Base-by-base conservation (phyloP, 768 basidiomycete genomes). In the Boletus barrowsii region DNA sequence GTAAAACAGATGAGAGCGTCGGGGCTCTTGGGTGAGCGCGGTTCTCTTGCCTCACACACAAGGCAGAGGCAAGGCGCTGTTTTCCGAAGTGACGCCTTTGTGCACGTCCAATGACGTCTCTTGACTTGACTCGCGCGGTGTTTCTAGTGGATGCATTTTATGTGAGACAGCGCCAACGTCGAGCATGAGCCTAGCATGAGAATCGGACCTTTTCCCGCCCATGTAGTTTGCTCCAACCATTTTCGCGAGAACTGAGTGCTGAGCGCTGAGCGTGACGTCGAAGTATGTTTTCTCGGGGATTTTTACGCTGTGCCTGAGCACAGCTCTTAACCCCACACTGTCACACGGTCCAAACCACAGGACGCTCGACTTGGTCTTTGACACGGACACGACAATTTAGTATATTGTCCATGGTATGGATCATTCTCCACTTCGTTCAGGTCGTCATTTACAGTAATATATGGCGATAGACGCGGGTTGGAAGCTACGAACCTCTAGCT, bases 201-300 rank as follows among this genome's bases (percentile, higher is more conserved):
- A 52, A 49, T 18, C 68, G 35, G 45, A 84, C 86, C 83, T 76
- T 72, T 81, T 85, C 13, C 87, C 87, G 22, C 87, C 87, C 85
- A 86, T 88, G 57, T 88, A 88, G 61, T 88, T 88, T 30, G 85
- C 87, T 7, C 87, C 86, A 20, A 72, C 71, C 85, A 87, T 86
- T 45, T 24, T 51, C 20, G 42, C 22, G n/a, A 46, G 10, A 22
- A 9, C 26, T 14, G 22, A 22, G 22, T 22, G 3, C 22, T 40
- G 4, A 18, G 35, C 5, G 17, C n/a, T 13, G 10, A 14, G 33
- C 5, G 33, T 35, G 14, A 32, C 9, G 9, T 32, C 22, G 22
- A 22, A 22, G 22, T 22, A 22, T 1, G 22, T 22, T 22, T 3
- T 3, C 22, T 22, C 3, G 22, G 22, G 22, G 22, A 3, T 22